Conservation (phyloP, 306 rosid genomes). For the Inga laurina region DNA sequence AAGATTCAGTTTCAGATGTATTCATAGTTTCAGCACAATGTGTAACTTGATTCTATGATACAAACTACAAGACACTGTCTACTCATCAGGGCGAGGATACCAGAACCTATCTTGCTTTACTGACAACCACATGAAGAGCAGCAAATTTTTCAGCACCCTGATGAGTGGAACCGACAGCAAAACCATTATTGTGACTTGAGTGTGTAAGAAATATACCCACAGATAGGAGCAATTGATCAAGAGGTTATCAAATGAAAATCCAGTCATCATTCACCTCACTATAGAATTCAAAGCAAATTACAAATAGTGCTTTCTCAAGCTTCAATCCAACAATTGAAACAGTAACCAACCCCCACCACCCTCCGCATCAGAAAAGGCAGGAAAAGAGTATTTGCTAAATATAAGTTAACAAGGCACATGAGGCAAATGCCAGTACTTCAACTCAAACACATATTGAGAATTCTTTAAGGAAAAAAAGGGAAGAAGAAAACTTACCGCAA, state of each 20-base stretch:
- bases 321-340: conserved; percentile 3
- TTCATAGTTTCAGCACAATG: no score
- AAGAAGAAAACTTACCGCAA: not conserved
- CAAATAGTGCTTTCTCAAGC: not conserved
- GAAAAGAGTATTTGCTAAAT: conserved; percentile 2
- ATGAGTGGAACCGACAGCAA: no score
- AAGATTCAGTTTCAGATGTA: no score
- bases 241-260: no score
- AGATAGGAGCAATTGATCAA: no score
- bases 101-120: conserved; percentile 20
- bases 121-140: conserved; percentile 3
- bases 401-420: conserved; percentile 8
- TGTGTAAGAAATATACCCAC: no score
- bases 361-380: not conserved
- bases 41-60: no score
- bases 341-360: conserved; percentile 14
- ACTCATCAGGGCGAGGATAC: not conserved
- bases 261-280: not conserved
- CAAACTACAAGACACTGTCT: not conserved
- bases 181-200: no score
- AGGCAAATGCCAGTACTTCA: not conserved
- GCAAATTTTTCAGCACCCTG: not conserved
- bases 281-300: conserved; percentile 4
- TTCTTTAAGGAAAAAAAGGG: conserved; percentile 16
- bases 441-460: not conserved